Base-by-base conservation (phyloP, 257 asterid genomes). In the Buddleja alternifolia region DNA sequence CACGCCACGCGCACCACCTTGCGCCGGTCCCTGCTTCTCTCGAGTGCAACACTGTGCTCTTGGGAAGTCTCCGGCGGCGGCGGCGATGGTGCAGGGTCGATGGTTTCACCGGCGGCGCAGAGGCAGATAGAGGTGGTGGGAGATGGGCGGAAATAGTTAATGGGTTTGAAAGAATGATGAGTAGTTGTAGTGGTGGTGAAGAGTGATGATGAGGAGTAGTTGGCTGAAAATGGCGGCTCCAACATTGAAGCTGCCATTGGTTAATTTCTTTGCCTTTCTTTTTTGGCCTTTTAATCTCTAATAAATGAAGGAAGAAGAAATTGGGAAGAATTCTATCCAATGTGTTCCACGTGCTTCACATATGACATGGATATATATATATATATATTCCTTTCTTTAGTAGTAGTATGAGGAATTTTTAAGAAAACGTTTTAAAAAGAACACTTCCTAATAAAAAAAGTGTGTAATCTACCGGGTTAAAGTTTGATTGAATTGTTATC, bases 1-100 rank as follows among this genome's bases (percentile, higher is more conserved):
- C 98, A 92, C 20, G 98, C 96, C 56, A 87, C 60, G 4, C 87
- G 82, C 62, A 92, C 98, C 69, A 89, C 82, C 78, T 76, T 84
- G 60, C 97, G 84, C 15, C 90, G 80, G 71, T 92, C 93, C 75
- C 72, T 82, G 59, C 78, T 79, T 63, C 76, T 75, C 65, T 75
- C 90, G 8, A 62, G 66, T 21, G 80, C 58, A 19, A 42, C 74
- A 62, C 19, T 66, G 62, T 60, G 15, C 40, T 67, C 80, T n/a
- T 25, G 75, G 19, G 78, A 44, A 70, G 80, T 62, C 9, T 87
- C 89, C 59, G 67, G 46, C 34, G 69, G 62, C 29, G 73, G 37
- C 14, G 72, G 57, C 20, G 61, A 56, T 7, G 64, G 23, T 12
- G 69, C 15, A 34, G 78, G 69, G 15, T 68, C 77, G 52, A 54